Base-by-base conservation (phyloP, 345 rosid genomes). In the Geranium rotundifolium region DNA sequence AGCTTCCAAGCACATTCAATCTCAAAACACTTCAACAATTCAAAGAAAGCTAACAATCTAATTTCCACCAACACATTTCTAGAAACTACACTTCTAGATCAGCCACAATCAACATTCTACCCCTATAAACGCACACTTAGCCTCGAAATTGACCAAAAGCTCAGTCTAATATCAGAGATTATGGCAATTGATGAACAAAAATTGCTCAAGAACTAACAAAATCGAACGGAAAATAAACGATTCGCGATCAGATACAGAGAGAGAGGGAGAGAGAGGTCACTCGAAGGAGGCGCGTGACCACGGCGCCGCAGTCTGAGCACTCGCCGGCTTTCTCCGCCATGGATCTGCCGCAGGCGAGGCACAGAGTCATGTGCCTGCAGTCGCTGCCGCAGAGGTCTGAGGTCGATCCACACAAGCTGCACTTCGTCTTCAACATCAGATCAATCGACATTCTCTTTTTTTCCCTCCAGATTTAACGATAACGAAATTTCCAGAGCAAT, bases 341-440 rank as follows among this genome's bases (percentile, higher is more conserved):
- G 65, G 80, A 76, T 79, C 85, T 88, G 71, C 97, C 99, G 57
- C 96, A 93, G 63, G 73, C 75, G 63, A 91, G 75, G 73, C 97
- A 93, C 23, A 90, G 67, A 3, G 97, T 93, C 96, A 93, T 86
- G 80, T 93, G 99, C 80, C 83, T 93, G 66, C 99, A 93, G 34
- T 79, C 76, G 80, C 95, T 90, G 41, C 97, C 99, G 46, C 88
- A 93, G 60, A 93, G 75, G 65, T 93, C 90, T 19, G 80, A 60
- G 41, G 76, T 63, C 34, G 95, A 85, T 58, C 88, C 88, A 50
- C 99, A 93, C 27, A 90, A 85, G 19, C 88, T 65, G 54, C 97
- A 93, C 34, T 90, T 71, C 63, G 89, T 79, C 79, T 86, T 88
- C 74, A 93, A 69, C 49, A 77, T 64, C 56, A 93, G 81, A 76